Percentiles rank a stretch among this genome's conserved stretches.
Evolutionary conservation across 192 early-diverging fungal genomes (phyloP).

Genomic region (Backusella tarrabulga): DNA sequence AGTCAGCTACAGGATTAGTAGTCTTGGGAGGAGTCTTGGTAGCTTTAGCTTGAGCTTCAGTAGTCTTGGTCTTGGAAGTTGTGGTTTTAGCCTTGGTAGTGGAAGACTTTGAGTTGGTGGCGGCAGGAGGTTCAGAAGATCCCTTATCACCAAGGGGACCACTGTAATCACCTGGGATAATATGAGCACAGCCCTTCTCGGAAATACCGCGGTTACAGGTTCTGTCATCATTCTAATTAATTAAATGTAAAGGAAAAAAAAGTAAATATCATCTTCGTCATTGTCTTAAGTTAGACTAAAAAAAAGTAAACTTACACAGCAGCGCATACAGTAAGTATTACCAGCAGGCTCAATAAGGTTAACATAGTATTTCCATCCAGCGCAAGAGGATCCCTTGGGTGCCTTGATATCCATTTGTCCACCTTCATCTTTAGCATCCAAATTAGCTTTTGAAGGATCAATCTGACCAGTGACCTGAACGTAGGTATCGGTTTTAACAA

Average conservation of each 20-base stretch:
- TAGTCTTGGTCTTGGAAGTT: not conserved
- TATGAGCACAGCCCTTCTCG: slow-evolving; percentile 38
- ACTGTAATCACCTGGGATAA: slow-evolving; percentile 50
- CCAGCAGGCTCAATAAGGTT: slow-evolving; percentile 52
- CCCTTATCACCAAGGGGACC: slow-evolving; percentile 14
- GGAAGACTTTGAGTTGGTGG: not conserved
- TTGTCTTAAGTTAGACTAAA: not conserved
- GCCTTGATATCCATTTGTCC: slow-evolving; percentile 51
- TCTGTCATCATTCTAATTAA: slow-evolving; percentile 27
- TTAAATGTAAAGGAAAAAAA: not conserved
- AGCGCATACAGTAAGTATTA: slow-evolving; percentile 51
- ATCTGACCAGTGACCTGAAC: slow-evolving; percentile 57
- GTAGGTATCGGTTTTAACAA: slow-evolving; percentile 37
- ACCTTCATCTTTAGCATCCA: slow-evolving; percentile 38
- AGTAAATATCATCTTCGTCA: not conserved
- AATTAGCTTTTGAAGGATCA: slow-evolving; percentile 29
- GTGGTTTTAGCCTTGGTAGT: not conserved
- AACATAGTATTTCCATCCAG: slow-evolving; percentile 48
- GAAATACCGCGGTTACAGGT: slow-evolving; percentile 47
- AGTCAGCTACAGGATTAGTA: not conserved
- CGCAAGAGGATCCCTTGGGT: slow-evolving; percentile 41
- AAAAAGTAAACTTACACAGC: slow-evolving; percentile 35
- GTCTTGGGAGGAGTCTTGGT: not conserved
- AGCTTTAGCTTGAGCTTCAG: not conserved
- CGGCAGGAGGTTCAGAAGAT: not conserved